phyloP scores from a whole-genome alignment of 179 eudicot species.

The Sideroxylon spinosum region DNA sequence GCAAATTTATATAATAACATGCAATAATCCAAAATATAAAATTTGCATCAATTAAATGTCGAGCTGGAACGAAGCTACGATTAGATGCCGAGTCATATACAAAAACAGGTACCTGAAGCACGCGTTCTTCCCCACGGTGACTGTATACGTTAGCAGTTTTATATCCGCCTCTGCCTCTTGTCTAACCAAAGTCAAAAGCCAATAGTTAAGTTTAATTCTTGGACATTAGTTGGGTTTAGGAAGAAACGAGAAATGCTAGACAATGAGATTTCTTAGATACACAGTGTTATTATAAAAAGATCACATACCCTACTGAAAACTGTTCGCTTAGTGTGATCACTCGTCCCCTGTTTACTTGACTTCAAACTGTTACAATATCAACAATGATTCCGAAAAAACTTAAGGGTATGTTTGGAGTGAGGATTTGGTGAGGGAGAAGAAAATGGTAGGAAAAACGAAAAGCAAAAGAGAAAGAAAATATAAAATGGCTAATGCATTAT shows the following conservation, averaged over 20 bases:
- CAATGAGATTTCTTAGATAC: neutral
- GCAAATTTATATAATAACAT: neutral
- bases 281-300: neutral
- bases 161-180: constrained; percentile 23
- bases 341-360: constrained; percentile 25
- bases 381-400: neutral
- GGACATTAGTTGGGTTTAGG: neutral
- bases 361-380: constrained; percentile 29
- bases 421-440: too few relatives aligned
- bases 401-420: too few relatives aligned
- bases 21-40: neutral
- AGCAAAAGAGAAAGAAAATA: too few relatives aligned
- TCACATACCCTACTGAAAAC: constrained; percentile 27
- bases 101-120: constrained; percentile 45
- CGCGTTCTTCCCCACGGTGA: constrained; percentile 32
- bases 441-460: too few relatives aligned
- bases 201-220: constrained; percentile 17
- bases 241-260: neutral
- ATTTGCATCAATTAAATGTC: neutral
- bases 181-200: constrained; percentile 48
- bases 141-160: constrained; percentile 30
- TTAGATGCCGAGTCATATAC: neutral
- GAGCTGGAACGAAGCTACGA: neutral
- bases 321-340: constrained; percentile 19
- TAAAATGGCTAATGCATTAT: too few relatives aligned